Base-by-base conservation (phyloP, 805 yeast genomes). In the Metschnikowia reukaufii region DNA sequence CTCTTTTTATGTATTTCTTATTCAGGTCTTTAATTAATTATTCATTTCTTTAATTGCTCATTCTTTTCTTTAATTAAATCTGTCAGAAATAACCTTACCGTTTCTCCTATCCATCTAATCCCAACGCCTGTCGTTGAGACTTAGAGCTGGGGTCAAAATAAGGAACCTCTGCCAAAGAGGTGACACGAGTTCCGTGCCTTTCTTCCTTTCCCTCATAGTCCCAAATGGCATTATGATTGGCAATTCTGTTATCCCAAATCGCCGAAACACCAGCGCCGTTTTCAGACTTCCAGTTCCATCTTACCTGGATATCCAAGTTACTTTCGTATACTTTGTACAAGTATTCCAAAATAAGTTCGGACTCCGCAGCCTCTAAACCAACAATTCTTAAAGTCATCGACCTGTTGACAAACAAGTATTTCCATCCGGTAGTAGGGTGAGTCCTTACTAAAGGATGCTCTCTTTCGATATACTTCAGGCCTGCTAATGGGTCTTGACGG, bases 241-340 rank as follows among this genome's bases (percentile, higher is more conserved):
- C 67, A 40, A 76, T 55, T 59, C 84, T 65, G 66, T 80, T 80
- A 56, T 80, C 84, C 84, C 84, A 80, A 25, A 79, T 53, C 6
- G 81, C 84, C 30, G 78, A 66, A 30, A 79, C 72, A 29, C 79
- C 79, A 12, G 59, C 59, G 4, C 76, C 76, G 13, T 36, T 34
- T 36, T 43, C 32, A 25, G 51, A 39, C 20, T 20, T 39, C 51
- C 51, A 47, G 48, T 47, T 47, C 39, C 39, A 47, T 17, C 51
- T 29, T 32, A 48, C 51, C 63, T 78, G 83, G 45, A 77, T 72
- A 53, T 79, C 84, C 44, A 74, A 73, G 58, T 76, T 74, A 56
- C 38, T 47, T 40, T 47, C 50, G 34, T 42, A 47, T 16, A 47
- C 34, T 15, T 15, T 7, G 41, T 27, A 47, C 47, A 47, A 47